Base-by-base conservation (phyloP, 1,139 yeast genomes). In the Pichia norvegensis region DNA sequence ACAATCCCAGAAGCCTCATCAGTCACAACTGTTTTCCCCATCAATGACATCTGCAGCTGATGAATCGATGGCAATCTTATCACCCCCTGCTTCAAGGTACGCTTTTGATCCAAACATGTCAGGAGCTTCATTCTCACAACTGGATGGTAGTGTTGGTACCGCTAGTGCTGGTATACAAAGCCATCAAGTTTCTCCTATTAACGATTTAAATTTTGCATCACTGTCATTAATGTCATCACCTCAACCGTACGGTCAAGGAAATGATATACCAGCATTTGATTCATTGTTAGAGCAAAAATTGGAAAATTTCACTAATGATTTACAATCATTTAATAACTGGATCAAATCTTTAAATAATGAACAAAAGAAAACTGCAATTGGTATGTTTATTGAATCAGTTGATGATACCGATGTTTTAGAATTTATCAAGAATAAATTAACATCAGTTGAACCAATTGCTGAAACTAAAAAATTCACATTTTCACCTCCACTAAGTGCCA, bases 271-370 rank as follows among this genome's bases (percentile, higher is more conserved):
- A 7, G 61, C 62, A n/a, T 60, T 60, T 47, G 59, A 59, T 42
- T 61, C 62, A 17, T 51, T 52, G 40, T 61, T 60, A 7, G 59
- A 46, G 54, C 52, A 52, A 55, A 63, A 50, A 54, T 64, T 44
- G 52, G 65, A 43, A 59, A 52, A 67, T 38, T 72, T 72, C 52
- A 69, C 72, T 16, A 66, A 65, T 43, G 76, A 72, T 52, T 61
- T 82, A 57, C 67, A 74, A 46, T 71, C 73, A 46, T 73, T 78
- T 54, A 72, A 77, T 53, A 68, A 68, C 54, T 82, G 88, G 88
- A 68, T 81, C 55, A 74, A 73, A 52, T 70, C 69, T 54, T 68
- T 82, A 60, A 72, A 67, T 46, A 70, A 76, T 11, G 75, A 73
- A 46, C 85, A 82, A 55, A 79, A 72, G 54, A 67, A 74, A 48